These are phyloP conservation scores for Aspergillus oerlinghausenensis DNA, from an alignment of 2,329 filamentous ascomycete species.

Conservation along the genomic window DNA sequence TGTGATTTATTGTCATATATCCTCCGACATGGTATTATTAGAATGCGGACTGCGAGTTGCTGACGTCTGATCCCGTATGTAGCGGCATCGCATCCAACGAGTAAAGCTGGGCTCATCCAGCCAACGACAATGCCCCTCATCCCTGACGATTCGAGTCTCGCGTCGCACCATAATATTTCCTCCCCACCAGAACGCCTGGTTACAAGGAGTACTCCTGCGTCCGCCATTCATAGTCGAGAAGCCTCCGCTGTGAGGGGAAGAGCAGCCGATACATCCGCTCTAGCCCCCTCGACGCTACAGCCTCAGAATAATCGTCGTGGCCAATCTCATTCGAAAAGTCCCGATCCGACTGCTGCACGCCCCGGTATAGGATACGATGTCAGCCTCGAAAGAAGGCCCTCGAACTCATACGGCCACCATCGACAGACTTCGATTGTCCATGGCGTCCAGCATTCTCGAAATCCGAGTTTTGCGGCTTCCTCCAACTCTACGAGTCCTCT, in stretches of 20 bases:
- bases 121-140: constrained; percentile 37
- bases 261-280: constrained; percentile 31
- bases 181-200: constrained; percentile 35
- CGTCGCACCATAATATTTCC: constrained; percentile 35
- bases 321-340: constrained; percentile 41
- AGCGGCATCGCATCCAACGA: constrained; percentile 37
- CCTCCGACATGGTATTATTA: not conserved
- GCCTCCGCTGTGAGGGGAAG: constrained; percentile 42
- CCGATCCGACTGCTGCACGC: constrained; percentile 33
- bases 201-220: constrained; percentile 34
- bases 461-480: constrained; percentile 68
- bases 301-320: constrained; percentile 31
- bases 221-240: constrained; percentile 41
- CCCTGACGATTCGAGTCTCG: constrained; percentile 34
- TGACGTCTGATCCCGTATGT: constrained; percentile 1
- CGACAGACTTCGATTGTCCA: constrained; percentile 96
- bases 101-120: constrained; percentile 36
- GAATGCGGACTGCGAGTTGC: not conserved
- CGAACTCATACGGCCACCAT: constrained; percentile 73
- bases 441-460: constrained; percentile 84
- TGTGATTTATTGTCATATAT: not conserved
- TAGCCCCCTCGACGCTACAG: constrained; percentile 33
- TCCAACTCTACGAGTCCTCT: constrained; percentile 73
- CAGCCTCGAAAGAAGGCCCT: constrained; percentile 38
- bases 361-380: constrained; percentile 34